Base-by-base conservation (phyloP, 2,329 filamentous ascomycete genomes). In the Claviceps fusiformis region DNA sequence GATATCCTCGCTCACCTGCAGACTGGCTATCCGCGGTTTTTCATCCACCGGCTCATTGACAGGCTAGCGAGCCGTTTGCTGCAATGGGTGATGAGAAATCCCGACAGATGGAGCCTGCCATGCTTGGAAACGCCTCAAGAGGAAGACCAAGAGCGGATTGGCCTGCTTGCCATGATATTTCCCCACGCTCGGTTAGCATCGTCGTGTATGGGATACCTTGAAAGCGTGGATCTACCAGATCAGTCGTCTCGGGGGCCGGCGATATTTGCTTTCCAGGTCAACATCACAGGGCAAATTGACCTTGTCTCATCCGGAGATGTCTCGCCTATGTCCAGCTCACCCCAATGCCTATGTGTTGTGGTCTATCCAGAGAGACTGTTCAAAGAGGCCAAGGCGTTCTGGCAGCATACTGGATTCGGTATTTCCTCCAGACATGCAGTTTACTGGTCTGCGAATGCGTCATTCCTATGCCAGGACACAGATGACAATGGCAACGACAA, bases 361-460 rank as follows among this genome's bases (percentile, higher is more conserved):
- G 43, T 59, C 5, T 62, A 62, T 24, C 57, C 62, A 1, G 24
- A 48, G 1, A 27, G 48, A 2, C 24, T 65, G 11, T 56, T 51
- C 2, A 47, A 31, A 4, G 61, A 65, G 27, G 64, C 61, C n/a
- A 64, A 64, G 47, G 58, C 58, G 8, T 67, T 65, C 35, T 67
- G 64, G 64, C 63, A 65, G 19, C 64, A 67, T 50, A 62, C 65
- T 0, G 65, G 64, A 0, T 63, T 57, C 19, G 65, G 64, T 7
- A 55, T 67, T 35, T 65, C 64, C n/a, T 66, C 62, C 45, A 62
- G 65, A 43, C 60, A 56, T 35, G 65, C 65, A 2, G 43, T 45
- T 3, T 59, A 58, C 35, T 67, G 65, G 65, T 19, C 61, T 8
- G 58, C 62, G 4, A 57, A 62, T 10, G 61, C 64, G 0, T 54